These are phyloP conservation scores for Trypanosoma rangeli DNA, from an alignment of 208 protist species.

Conservation along the genomic window DNA sequence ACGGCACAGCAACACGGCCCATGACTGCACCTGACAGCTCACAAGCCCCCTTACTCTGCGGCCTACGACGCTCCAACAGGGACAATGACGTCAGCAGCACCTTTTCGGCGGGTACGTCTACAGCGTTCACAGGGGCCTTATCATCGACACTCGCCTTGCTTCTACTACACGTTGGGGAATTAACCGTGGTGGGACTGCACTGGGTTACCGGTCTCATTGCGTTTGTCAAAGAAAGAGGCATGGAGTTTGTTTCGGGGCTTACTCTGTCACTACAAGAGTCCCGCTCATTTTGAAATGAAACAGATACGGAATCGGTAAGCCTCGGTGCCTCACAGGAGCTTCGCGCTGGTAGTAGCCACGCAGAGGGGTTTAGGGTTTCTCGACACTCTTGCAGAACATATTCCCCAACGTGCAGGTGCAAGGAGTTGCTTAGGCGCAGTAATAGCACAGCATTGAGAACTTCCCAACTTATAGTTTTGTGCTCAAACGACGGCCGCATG, in stretches of 20 bases:
- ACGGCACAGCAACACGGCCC: neutral
- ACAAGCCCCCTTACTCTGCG: neutral
- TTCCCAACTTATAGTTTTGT: constrained; percentile 9
- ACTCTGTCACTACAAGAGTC: neutral
- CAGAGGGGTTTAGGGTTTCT: neutral
- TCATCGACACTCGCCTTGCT: neutral
- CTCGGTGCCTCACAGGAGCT: neutral
- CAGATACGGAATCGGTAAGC: neutral
- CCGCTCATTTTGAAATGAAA: neutral
- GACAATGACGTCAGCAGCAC: neutral
- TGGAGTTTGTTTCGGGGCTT: neutral
- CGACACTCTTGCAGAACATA: neutral
- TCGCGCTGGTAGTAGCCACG: neutral
- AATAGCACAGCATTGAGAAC: constrained; percentile 14
- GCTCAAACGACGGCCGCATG: constrained; percentile 3
- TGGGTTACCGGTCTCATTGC: neutral
- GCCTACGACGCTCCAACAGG: neutral
- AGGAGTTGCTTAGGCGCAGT: constrained; percentile 1
- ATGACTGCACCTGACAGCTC: neutral
- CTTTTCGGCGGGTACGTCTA: neutral
- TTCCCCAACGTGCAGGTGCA: constrained; percentile 2
- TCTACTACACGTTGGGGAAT: too few relatives aligned
- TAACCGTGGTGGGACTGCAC: neutral
- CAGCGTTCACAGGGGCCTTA: neutral
- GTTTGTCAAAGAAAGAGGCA: neutral